A percentile compares a stretch with the other conserved stretches of the same genome.
Evolutionary conservation across 2,329 filamentous ascomycete genomes (phyloP).

Genomic region (Ophiosphaerella korrae): DNA sequence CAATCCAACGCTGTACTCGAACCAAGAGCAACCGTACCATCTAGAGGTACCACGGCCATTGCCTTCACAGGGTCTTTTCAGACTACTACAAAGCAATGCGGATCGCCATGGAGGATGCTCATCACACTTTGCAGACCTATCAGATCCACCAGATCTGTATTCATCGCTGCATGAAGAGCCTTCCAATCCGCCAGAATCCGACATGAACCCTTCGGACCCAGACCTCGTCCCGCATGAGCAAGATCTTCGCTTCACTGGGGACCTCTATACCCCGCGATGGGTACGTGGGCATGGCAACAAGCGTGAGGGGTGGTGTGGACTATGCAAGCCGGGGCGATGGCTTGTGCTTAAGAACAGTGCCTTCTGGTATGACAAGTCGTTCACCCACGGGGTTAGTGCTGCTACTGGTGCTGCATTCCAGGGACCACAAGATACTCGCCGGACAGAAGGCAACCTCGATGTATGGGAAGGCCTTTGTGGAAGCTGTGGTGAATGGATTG

Average conservation of each 20-base stretch:
- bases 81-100: slow-evolving; percentile 75
- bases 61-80: slow-evolving; percentile 74
- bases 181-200: slow-evolving; percentile 73
- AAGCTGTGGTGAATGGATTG: slow-evolving; percentile 80
- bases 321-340: slow-evolving; percentile 86
- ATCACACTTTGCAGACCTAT: slow-evolving; percentile 73
- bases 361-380: slow-evolving; percentile 93
- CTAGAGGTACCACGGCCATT: slow-evolving; percentile 62
- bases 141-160: slow-evolving; percentile 77
- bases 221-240: slow-evolving; percentile 79
- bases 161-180: slow-evolving; percentile 76
- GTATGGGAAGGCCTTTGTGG: slow-evolving; percentile 82
- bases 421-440: slow-evolving; percentile 73
- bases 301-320: slow-evolving; percentile 87
- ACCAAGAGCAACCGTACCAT: slow-evolving; percentile 58
- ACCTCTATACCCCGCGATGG: slow-evolving; percentile 83
- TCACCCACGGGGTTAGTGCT: slow-evolving; percentile 84
- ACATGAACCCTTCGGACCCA: slow-evolving; percentile 79
- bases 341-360: slow-evolving; percentile 87
- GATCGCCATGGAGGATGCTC: slow-evolving; percentile 67
- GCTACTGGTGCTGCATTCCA: slow-evolving; percentile 80
- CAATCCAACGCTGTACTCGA: slow-evolving; percentile 52
- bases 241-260: slow-evolving; percentile 73
- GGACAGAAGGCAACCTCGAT: slow-evolving; percentile 80
- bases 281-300: slow-evolving; percentile 86